Evolutionary conservation across 2,329 filamentous ascomycete species (phyloP), one percentile per base, ranked within the genome.

Genomic region (Mariannaea sp.): DNA sequence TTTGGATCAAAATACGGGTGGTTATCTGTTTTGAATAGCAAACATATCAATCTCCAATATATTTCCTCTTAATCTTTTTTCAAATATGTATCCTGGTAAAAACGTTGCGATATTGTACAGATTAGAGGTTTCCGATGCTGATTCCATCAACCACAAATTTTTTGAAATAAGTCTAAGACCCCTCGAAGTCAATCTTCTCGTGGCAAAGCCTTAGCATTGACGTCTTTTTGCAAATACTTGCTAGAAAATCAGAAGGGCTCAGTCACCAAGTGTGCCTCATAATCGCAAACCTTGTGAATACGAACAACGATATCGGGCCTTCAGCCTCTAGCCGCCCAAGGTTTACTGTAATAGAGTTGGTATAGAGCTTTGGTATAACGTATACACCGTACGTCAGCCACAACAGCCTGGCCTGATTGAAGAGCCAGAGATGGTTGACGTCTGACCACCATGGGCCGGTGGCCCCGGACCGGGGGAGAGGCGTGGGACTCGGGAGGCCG

Each of bases 361-460:
- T n/a, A n/a, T n/a, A n/a, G n/a, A n/a, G n/a, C 22, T 39, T 19
- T 33, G 14, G n/a, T 8, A 12, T n/a, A 20, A 45, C 38, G 40
- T 43, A 19, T 16, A 43, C 22, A 48, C 35, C 50, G 39, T 41
- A 62, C 53, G 27, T 63, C 56, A 61, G 58, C 56, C 47, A 55
- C 55, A 59, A 38, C 43, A 27, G 43, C 40, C 56, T 62, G 58
- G 58, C 55, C 56, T 61, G 59, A 62, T 45, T 40, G 14, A 51
- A 27, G 26, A 17, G 19, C 45, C 53, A 56, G 32, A 10, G 43
- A 36, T 49, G 27, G 17, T 43, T 42, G 41, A 54, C 39, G 46
- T 65, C 62, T 65, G 58, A 35, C 62, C 62, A 65, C 58, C 43
- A 56, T 65, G 62, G 58, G 62, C 42, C 62, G 35, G 61, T 58